Evolutionary conservation across 2,329 filamentous ascomycete genomes (phyloP).

Genomic region (Microdochium trichocladiopsis): DNA sequence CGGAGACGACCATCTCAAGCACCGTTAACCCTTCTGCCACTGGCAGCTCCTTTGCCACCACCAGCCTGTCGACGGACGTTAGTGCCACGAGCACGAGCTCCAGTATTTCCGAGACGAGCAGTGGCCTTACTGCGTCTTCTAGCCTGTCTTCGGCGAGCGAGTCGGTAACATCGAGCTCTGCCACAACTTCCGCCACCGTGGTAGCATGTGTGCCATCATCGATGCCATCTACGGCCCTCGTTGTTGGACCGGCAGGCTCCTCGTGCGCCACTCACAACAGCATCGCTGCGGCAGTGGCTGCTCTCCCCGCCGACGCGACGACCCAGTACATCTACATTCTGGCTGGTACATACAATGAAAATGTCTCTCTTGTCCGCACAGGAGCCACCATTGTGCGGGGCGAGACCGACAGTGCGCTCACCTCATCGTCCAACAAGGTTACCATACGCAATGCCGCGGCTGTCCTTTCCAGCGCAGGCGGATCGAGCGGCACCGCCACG

Average conservation of each 20-base stretch:
- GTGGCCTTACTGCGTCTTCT: not conserved
- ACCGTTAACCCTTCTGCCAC: not conserved
- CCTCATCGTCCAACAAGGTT: constrained; percentile 39
- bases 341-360: constrained; percentile 44
- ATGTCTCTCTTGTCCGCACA: constrained; percentile 38
- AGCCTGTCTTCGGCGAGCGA: too few species aligned
- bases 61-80: not conserved
- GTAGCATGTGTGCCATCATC: constrained; percentile 3
- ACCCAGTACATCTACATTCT: constrained; percentile 46
- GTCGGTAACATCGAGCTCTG: not conserved
- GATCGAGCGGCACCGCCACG: constrained; percentile 11
- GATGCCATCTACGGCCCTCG: constrained; percentile 6
- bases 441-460: constrained; percentile 19
- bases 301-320: constrained; percentile 30
- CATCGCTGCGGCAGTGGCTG: constrained; percentile 38
- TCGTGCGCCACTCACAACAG: constrained; percentile 12
- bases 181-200: not conserved
- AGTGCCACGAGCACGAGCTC: not conserved
- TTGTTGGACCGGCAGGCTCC: constrained; percentile 7
- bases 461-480: constrained; percentile 7
- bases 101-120: not conserved
- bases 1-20: not conserved
- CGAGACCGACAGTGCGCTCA: constrained; percentile 32
- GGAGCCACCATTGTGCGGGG: constrained; percentile 40
- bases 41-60: not conserved